Evolutionary conservation across 1,284 basidiomycete genomes (phyloP), one percentile per base, ranked within the genome.

Genomic region (Ustilago cynodontis): DNA sequence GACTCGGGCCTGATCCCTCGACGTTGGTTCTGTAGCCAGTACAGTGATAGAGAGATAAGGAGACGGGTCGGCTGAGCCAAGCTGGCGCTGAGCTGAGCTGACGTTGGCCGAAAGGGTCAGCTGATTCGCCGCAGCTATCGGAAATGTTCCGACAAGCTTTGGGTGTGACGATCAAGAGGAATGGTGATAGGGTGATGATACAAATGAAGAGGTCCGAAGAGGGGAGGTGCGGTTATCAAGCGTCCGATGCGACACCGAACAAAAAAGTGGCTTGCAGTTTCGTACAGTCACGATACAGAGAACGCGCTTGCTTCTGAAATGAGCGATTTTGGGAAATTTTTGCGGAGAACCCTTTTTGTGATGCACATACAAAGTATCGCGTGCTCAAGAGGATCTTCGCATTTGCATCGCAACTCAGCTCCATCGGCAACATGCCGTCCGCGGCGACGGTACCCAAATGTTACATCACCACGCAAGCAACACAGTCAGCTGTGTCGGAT

Each of bases 331-430:
- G 47, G 58, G 39, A 35, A 57, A 41, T 57, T 56, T 39, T 54
- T 55, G 59, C 59, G 51, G 59, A 67, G 47, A 56, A 57, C 26
- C 56, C 56, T 47, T 52, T 51, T 52, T 37, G 31, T 33, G 50
- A 47, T 49, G 64, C 26, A 37, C 31, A 33, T 33, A n/a, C n/a
- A n/a, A n/a, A n/a, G n/a, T n/a, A 66, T 66, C 58, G 65, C 65
- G 65, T 66, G 65, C 65, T 66, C 41, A 10, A 9, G 24, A 24
- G 7, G 18, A 28, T 33, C 24, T 51, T 29, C 56, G 35, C 35
- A 37, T 53, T 47, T 53, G 60, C 52, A 62, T 9, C 39, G 22
- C 47, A 49, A 6, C 47, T 49, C 47, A 7, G 8, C 45, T 10
- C 7, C n/a, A n/a, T 3, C 47, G 26, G 47, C 22, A 49, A 49